A percentile compares a stretch with the other conserved stretches of the same genome.
phyloP scores from a whole-genome alignment of 129 eudicot species.

The Lactuca saligna region DNA sequence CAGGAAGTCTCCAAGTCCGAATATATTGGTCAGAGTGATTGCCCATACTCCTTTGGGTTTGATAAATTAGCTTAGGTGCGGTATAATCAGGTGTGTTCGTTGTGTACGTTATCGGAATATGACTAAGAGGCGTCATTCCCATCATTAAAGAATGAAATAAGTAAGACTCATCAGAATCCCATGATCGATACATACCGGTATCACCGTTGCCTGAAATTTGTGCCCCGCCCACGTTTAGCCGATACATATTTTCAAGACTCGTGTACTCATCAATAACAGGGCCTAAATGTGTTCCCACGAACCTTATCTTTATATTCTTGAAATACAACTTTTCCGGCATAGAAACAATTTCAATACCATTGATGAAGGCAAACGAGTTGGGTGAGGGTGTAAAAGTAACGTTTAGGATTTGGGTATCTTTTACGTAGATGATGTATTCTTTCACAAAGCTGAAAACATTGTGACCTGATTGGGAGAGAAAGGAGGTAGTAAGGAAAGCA shows the following conservation, averaged over 20 bases:
- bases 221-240: conserved; percentile 61
- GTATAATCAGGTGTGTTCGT: too few relatives aligned
- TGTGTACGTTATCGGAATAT: neutral
- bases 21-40: neutral
- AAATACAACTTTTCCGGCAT: conserved; percentile 44
- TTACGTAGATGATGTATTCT: conserved; percentile 38
- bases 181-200: conserved; percentile 42
- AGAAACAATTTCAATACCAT: conserved; percentile 59
- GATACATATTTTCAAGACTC: conserved; percentile 35
- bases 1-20: conserved; percentile 31
- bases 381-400: conserved; percentile 45
- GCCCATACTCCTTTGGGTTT: conserved; percentile 18
- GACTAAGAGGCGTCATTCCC: conserved; percentile 2
- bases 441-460: conserved; percentile 30
- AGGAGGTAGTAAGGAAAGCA: conserved; percentile 36
- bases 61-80: too few relatives aligned
- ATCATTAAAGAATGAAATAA: neutral
- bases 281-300: conserved; percentile 25
- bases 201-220: conserved; percentile 37
- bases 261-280: neutral
- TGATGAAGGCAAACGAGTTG: conserved; percentile 52
- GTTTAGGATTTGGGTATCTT: conserved; percentile 7
- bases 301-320: neutral
- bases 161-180: conserved; percentile 51
- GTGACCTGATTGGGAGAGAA: conserved; percentile 20